Evolutionary conservation across 2,329 filamentous ascomycete species (phyloP).

Genomic region (Xylaria sp.): DNA sequence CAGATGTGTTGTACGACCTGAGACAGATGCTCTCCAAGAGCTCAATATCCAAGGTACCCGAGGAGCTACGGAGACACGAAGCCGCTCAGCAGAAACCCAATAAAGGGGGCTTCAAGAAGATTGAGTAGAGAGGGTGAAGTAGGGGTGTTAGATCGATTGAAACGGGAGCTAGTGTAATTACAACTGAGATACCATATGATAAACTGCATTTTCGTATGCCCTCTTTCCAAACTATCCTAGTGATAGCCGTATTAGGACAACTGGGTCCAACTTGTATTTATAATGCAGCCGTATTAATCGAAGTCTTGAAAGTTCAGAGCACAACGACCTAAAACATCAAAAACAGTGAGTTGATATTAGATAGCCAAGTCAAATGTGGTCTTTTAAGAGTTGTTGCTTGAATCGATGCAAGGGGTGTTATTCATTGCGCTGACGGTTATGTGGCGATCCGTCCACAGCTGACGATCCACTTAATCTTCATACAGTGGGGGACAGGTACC

Average conservation of each 20-base stretch:
- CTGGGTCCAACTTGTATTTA: too few relatives aligned
- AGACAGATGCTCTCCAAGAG: constrained; percentile 97
- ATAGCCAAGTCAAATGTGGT: not conserved
- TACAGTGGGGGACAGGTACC: too few relatives aligned
- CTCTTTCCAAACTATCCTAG: not conserved
- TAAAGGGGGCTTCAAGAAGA: constrained; percentile 50
- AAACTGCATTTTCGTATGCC: not conserved
- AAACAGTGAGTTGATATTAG: not conserved
- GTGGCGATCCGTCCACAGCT: constrained; percentile 13
- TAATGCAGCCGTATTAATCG: too few relatives aligned
- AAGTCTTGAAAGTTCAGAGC: too few relatives aligned
- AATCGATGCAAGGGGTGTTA: too few relatives aligned
- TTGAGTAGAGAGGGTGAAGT: constrained; percentile 38
- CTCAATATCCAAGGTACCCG: constrained; percentile 85
- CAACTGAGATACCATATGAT: constrained; percentile 30
- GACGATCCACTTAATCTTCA: constrained; percentile 10
- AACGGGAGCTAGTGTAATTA: constrained; percentile 3
- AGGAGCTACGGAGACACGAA: constrained; percentile 90
- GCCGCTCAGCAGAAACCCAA: constrained; percentile 85
- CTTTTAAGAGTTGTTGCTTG: not conserved
- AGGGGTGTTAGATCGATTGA: not conserved
- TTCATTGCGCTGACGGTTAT: not conserved
- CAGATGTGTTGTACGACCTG: constrained; percentile 91
- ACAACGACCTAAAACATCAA: not conserved
- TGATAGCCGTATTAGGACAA: too few relatives aligned